Conservation (phyloP, 2,329 filamentous ascomycete species). For the Mycosphaerella sp. region DNA sequence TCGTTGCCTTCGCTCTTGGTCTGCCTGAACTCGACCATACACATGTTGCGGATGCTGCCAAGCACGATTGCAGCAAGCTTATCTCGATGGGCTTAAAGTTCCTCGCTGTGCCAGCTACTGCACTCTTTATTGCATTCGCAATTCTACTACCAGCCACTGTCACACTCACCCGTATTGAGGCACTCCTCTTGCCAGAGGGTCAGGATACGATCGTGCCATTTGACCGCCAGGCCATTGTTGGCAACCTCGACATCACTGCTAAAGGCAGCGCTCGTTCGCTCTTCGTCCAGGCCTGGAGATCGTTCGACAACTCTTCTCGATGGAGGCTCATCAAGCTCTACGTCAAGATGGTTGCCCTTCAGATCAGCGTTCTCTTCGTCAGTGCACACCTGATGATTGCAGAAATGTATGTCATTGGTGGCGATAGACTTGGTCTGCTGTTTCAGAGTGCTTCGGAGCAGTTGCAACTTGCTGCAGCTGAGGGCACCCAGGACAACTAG, state of each 20-base stretch:
- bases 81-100: conserved; percentile 39
- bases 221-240: conserved; percentile 70
- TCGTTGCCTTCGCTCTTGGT: conserved; percentile 46
- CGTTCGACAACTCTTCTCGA: conserved; percentile 67
- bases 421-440: conserved; percentile 25
- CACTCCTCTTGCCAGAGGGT: conserved; percentile 74
- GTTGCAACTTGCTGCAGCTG: conserved; percentile 26
- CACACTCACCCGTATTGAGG: conserved; percentile 74
- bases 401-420: conserved; percentile 30
- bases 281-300: conserved; percentile 70
- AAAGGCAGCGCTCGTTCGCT: conserved; percentile 53
- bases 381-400: conserved; percentile 25
- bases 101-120: conserved; percentile 35
- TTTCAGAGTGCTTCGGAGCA: conserved; percentile 26
- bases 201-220: conserved; percentile 83
- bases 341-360: conserved; percentile 60
- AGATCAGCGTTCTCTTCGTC: conserved; percentile 28
- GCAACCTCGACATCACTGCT: conserved; percentile 65
- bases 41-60: conserved; percentile 22
- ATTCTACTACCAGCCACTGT: conserved; percentile 74
- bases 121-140: conserved; percentile 52
- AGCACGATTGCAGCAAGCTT: conserved; percentile 26
- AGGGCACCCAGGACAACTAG: conserved; percentile 16
- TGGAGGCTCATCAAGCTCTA: conserved; percentile 69
- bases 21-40: conserved; percentile 33